Evolutionary conservation across 2,329 filamentous ascomycete species (phyloP).

Genomic region (Botrytis fragariae): DNA sequence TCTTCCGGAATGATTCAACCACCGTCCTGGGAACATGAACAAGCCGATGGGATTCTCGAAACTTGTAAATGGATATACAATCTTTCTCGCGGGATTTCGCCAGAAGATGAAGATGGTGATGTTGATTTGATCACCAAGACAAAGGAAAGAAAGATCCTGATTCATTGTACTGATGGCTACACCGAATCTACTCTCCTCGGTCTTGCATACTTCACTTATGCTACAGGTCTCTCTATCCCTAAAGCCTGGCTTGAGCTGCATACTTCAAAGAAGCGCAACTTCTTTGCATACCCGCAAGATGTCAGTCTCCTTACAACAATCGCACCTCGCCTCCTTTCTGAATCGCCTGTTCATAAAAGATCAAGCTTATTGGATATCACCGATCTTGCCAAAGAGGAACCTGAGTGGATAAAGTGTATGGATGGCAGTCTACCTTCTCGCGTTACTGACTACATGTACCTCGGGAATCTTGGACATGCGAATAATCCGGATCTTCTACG

Average conservation of each 20-base stretch:
- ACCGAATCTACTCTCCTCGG: conserved; percentile 89
- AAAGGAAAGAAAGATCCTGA: conserved; percentile 64
- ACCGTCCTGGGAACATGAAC: conserved; percentile 76
- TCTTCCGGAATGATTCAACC: conserved; percentile 91
- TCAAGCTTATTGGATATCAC: conserved; percentile 54
- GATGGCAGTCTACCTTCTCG: conserved; percentile 91
- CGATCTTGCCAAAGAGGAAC: conserved; percentile 56
- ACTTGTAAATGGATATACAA: conserved; percentile 89
- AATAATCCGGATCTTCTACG: conserved; percentile 85
- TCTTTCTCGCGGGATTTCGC: conserved; percentile 42
- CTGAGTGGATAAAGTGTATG: conserved; percentile 76
- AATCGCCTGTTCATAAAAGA: conserved; percentile 57
- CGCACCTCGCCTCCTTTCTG: conserved; percentile 69
- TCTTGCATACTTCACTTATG: conserved; percentile 91
- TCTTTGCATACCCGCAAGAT: conserved; percentile 93
- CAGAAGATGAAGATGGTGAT: conserved; percentile 51
- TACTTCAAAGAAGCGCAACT: conserved; percentile 77
- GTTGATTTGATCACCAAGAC: conserved; percentile 47
- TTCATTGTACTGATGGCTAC: conserved; percentile 94
- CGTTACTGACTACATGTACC: conserved; percentile 89
- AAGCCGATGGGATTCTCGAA: conserved; percentile 80
- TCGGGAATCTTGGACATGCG: conserved; percentile 88
- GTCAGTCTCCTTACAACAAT: conserved; percentile 78
- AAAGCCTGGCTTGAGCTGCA: conserved; percentile 88
- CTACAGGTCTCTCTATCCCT: conserved; percentile 74